These are phyloP conservation scores for Fusarium piperis DNA, from an alignment of 2,329 filamentous ascomycete species.

Conservation along the genomic window DNA sequence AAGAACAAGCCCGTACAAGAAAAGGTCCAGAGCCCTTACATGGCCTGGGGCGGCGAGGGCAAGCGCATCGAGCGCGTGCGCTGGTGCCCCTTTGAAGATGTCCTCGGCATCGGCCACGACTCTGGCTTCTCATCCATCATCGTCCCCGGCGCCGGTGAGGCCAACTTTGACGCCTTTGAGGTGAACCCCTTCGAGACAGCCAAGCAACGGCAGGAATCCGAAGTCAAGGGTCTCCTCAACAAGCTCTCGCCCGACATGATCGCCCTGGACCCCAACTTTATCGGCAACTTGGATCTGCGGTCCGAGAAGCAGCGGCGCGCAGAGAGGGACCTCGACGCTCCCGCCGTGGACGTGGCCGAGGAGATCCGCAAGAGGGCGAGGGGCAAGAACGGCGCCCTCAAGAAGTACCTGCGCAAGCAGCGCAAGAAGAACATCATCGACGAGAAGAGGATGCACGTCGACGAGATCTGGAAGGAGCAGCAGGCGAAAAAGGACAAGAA, in stretches of 20 bases:
- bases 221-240: conserved; percentile 90
- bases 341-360: conserved; percentile 65
- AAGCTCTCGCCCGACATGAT: conserved; percentile 99
- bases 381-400: conserved; percentile 88
- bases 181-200: conserved; percentile 93
- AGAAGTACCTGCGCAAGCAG: conserved; percentile 92
- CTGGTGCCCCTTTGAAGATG: conserved; percentile 96
- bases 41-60: conserved; percentile 91
- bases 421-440: conserved; percentile 94
- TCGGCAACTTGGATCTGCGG: conserved; percentile 86
- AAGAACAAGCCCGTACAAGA: conserved; percentile 76
- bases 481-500: conserved; percentile 73
- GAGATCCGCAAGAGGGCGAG: conserved; percentile 80
- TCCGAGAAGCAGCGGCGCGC: conserved; percentile 80
- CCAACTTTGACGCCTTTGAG: conserved; percentile 95
- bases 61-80: conserved; percentile 80
- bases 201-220: conserved; percentile 91
- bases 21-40: conserved; percentile 88
- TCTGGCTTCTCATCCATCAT: conserved; percentile 90
- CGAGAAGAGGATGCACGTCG: conserved; percentile 87
- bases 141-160: conserved; percentile 93
- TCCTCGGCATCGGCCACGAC: conserved; percentile 86
- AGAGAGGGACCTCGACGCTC: conserved; percentile 81
- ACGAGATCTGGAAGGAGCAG: conserved; percentile 81
- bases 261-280: conserved; percentile 88